These are phyloP conservation scores for Yarrowia keelungensis DNA, from an alignment of 805 yeast species.

Conservation along the genomic window DNA sequence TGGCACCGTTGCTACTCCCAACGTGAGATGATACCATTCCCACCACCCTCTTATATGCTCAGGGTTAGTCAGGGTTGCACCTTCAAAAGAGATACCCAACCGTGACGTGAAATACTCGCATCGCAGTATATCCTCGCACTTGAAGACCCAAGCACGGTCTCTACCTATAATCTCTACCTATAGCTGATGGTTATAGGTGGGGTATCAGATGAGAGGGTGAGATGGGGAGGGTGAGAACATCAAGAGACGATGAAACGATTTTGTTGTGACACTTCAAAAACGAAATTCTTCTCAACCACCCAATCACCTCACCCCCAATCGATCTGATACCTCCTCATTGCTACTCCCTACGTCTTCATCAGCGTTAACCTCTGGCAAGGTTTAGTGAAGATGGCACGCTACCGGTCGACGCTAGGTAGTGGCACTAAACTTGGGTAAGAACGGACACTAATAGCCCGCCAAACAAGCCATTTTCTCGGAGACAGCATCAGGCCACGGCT, in stretches of 20 bases:
- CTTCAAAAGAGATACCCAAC: neutral
- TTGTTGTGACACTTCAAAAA: too few species aligned
- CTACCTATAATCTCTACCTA: neutral
- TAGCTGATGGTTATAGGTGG: constrained; percentile 13
- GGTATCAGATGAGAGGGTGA: neutral
- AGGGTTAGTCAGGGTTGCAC: constrained; percentile 12
- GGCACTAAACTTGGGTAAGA: constrained; percentile 8
- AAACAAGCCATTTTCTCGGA: constrained; percentile 23
- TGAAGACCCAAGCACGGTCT: too few species aligned
- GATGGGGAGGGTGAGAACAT: too few species aligned
- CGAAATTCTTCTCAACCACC: neutral
- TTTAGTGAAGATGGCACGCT: constrained; percentile 29
- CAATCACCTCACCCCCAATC: neutral
- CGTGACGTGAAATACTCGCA: too few species aligned
- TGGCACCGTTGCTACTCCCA: constrained; percentile 9
- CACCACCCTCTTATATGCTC: neutral
- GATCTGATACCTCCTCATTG: neutral
- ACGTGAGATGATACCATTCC: neutral
- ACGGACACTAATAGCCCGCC: constrained; percentile 1
- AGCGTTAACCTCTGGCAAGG: constrained; percentile 20
- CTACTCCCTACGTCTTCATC: neutral
- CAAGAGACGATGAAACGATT: too few species aligned
- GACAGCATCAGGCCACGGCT: neutral
- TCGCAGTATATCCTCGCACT: neutral
- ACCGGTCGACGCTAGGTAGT: constrained; percentile 25